phyloP scores from a whole-genome alignment of 192 early-diverging fungal species.

The Pilaira anomala region DNA sequence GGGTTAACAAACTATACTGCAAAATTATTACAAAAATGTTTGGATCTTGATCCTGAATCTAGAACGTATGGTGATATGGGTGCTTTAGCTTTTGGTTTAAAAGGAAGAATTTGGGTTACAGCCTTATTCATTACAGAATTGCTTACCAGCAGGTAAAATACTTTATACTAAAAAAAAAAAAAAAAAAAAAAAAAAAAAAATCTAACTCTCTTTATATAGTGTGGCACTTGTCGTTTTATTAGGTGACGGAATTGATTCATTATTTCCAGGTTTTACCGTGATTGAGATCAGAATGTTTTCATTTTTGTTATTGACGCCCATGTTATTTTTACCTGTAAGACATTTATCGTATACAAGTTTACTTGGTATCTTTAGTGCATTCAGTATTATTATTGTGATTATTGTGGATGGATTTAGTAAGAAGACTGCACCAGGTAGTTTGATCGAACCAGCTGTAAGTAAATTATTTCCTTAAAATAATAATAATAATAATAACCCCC shows the following conservation, averaged over 20 bases:
- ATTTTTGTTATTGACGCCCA: slow-evolving; percentile 48
- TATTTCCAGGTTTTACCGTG: slow-evolving; percentile 31
- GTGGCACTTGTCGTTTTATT: slow-evolving; percentile 41
- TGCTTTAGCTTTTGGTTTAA: slow-evolving; percentile 33
- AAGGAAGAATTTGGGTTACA: slow-evolving; percentile 28
- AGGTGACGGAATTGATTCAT: slow-evolving; percentile 36
- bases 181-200: no score
- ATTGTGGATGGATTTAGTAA: slow-evolving; percentile 57
- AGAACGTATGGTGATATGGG: slow-evolving; percentile 50
- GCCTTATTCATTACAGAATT: slow-evolving; percentile 40
- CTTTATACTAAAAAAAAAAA: no score
- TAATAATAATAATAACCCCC: neutral
- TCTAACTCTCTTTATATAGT: no score
- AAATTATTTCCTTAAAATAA: neutral
- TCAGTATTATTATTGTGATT: slow-evolving; percentile 56
- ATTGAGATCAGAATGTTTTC: slow-evolving; percentile 44
- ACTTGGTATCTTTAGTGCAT: slow-evolving; percentile 57
- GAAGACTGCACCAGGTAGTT: slow-evolving; percentile 49
- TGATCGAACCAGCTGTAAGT: slow-evolving; percentile 49
- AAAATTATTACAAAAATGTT: slow-evolving; percentile 55
- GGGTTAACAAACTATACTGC: slow-evolving; percentile 53
- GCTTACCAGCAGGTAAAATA: slow-evolving; percentile 35
- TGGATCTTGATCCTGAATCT: slow-evolving; percentile 32
- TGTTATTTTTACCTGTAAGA: slow-evolving; percentile 48
- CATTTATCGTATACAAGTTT: slow-evolving; percentile 52